phyloP scores from a whole-genome alignment of 305 asterid genomes.

The Stenogyne calaminthoides region DNA sequence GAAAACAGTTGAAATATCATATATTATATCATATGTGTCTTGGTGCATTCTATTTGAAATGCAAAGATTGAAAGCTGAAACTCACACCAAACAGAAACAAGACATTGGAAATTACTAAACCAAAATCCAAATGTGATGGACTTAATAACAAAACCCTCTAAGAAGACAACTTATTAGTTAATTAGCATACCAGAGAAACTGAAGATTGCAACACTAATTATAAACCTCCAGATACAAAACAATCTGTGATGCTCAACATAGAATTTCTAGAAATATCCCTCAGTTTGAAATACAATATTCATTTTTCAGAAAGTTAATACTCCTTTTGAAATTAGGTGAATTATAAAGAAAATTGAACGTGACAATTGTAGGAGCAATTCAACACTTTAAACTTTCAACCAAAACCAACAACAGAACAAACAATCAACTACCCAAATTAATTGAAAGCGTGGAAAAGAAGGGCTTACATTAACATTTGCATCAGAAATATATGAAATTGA shows the following conservation, averaged over 20 bases:
- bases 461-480: conserved; percentile 61
- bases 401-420: too few species aligned
- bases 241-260: not conserved
- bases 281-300: not conserved
- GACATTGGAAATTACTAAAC: not conserved
- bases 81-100: not conserved
- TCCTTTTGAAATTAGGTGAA: too few species aligned
- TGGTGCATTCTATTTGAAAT: not conserved
- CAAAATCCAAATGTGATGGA: not conserved
- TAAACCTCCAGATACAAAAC: not conserved
- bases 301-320: not conserved
- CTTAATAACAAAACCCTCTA: not conserved
- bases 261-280: not conserved
- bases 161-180: too few species aligned
- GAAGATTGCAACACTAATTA: not conserved
- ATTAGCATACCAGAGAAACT: too few species aligned
- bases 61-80: not conserved
- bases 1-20: not conserved
- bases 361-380: too few species aligned
- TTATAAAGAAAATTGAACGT: too few species aligned
- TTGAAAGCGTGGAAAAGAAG: not conserved
- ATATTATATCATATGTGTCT: not conserved
- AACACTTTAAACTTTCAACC: too few species aligned
- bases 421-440: too few species aligned
- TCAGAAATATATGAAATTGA: conserved; percentile 63